Conservation (phyloP, 441 rosid genomes). For the Flueggea neowawraea region DNA sequence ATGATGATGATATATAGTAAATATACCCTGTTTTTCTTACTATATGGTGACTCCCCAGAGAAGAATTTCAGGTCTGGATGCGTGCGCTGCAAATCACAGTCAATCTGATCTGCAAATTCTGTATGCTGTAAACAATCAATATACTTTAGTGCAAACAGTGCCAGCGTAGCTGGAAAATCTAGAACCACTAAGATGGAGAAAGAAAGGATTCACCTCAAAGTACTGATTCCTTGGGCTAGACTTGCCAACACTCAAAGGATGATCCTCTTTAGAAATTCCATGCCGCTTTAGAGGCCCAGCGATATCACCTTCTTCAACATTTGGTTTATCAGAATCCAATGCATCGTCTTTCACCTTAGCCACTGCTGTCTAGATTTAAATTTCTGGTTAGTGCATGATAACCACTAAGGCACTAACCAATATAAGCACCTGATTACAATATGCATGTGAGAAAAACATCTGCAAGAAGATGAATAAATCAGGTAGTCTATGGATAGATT, state of each 20-base stretch:
- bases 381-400: conserved; percentile 27
- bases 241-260: conserved; percentile 65
- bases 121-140: conserved; percentile 43
- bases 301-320: conserved; percentile 21
- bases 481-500: neutral
- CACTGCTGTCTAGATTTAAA: conserved; percentile 53
- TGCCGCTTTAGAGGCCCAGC: conserved; percentile 58
- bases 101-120: conserved; percentile 65
- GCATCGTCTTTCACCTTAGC: conserved; percentile 26
- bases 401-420: conserved; percentile 10
- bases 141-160: conserved; percentile 12
- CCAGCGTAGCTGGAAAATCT: conserved; percentile 10
- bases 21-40: conserved; percentile 52
- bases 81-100: conserved; percentile 64
- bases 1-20: neutral
- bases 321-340: conserved; percentile 21
- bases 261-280: conserved; percentile 65
- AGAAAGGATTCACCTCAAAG: conserved; percentile 44
- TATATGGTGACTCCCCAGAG: conserved; percentile 52
- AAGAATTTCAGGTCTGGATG: conserved; percentile 72
- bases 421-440: neutral
- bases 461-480: conserved; percentile 7
- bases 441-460: conserved; percentile 8
- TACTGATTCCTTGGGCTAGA: conserved; percentile 61
- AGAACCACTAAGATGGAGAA: conserved; percentile 3